Percentiles rank a stretch among this genome's conserved stretches.
Conservation (phyloP, 768 basidiomycete genomes). For the Kwoniella mangroviensis region DNA sequence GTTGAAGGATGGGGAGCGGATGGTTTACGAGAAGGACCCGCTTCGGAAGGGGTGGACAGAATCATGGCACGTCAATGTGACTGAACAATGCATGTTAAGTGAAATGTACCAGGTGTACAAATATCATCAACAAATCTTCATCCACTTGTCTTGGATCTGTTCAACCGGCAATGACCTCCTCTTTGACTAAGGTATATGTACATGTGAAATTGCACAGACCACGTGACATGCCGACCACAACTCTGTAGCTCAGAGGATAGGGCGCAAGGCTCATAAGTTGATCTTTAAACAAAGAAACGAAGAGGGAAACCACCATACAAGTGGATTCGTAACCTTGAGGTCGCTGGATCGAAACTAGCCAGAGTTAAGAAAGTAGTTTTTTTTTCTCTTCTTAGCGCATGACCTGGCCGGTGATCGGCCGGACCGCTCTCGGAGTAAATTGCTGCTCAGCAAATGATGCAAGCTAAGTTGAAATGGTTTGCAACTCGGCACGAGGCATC, state of each 20-base stretch:
- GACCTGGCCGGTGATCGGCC: background rate
- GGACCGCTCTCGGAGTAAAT: background rate
- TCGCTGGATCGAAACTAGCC: slow-evolving; percentile 20
- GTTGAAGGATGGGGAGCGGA: slow-evolving; percentile 17
- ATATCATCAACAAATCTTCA: too few relatives aligned
- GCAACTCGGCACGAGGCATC: too few relatives aligned
- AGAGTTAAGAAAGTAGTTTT: slow-evolving; percentile 12
- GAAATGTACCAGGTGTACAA: too few relatives aligned
- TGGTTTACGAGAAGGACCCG: slow-evolving; percentile 29
- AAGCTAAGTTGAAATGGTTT: too few relatives aligned
- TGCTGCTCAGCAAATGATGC: background rate
- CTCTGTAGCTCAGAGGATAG: slow-evolving; percentile 20
- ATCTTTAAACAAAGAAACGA: background rate
- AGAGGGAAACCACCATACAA: background rate
- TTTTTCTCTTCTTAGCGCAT: background rate
- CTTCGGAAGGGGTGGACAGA: background rate
- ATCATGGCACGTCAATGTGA: too few relatives aligned
- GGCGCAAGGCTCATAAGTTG: slow-evolving; percentile 14
- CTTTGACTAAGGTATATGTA: background rate
- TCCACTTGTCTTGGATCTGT: too few relatives aligned
- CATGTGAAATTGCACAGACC: background rate
- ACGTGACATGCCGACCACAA: background rate
- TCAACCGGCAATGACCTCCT: too few relatives aligned
- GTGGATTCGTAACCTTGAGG: slow-evolving; percentile 2
- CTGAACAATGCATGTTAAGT: too few relatives aligned